phyloP scores from a whole-genome alignment of 352 stramenopile genomes.

The Thraustochytrium sp. region DNA sequence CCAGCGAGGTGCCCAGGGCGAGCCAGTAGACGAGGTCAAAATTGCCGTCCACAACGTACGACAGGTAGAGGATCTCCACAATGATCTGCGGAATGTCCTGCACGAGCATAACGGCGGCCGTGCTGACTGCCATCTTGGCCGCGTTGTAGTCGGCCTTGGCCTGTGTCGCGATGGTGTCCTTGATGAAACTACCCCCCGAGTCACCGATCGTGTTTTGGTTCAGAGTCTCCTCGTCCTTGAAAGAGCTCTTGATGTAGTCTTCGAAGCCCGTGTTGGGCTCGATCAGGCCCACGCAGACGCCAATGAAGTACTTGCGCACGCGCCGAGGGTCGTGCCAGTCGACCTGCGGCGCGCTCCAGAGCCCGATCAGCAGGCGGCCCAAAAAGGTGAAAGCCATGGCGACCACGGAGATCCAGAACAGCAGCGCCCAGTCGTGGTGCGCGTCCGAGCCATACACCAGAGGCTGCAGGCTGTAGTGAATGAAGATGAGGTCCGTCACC shows the following conservation, averaged over 20 bases:
- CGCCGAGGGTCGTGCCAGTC: not conserved
- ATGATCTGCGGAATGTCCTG: slow-evolving; percentile 7
- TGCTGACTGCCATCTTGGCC: not conserved
- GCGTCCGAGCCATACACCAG: not conserved
- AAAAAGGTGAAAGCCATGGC: not conserved
- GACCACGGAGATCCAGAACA: not conserved
- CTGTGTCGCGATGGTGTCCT: not conserved
- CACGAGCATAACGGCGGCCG: not conserved
- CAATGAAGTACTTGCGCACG: not conserved
- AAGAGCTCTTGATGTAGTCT: not conserved
- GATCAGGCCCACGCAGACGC: not conserved
- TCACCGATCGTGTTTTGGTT: not conserved
- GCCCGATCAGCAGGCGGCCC: not conserved
- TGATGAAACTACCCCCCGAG: not conserved
- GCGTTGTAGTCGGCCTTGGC: not conserved
- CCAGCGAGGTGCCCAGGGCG: not conserved
- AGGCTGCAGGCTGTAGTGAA: not conserved
- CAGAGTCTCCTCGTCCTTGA: not conserved
- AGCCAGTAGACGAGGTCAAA: not conserved
- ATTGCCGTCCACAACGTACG: not conserved
- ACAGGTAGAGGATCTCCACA: slow-evolving; percentile 6
- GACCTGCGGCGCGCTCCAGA: not conserved
- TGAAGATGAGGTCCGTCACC: not conserved
- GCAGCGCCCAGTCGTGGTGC: not conserved
- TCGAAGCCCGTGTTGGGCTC: slow-evolving; percentile 23